Conservation (phyloP, 2,329 filamentous ascomycete species). For the Venturia aucupariae region DNA sequence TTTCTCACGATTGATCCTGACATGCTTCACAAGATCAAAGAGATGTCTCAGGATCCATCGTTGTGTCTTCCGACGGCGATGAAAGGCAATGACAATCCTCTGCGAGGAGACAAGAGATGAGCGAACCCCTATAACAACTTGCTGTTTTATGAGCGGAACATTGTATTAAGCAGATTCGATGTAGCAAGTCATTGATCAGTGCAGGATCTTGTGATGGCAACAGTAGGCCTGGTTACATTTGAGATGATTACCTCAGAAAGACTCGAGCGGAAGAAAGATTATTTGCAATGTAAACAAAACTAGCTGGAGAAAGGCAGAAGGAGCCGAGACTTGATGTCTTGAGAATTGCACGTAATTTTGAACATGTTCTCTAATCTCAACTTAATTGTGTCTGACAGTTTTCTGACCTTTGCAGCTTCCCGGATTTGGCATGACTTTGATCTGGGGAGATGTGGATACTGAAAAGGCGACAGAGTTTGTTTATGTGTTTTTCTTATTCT, state of each 20-base stretch:
- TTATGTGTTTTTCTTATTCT: not conserved
- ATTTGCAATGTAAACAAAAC: not conserved
- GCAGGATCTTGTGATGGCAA: slow-evolving; percentile 1
- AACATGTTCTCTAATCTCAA: not conserved
- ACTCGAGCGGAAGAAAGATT: not conserved
- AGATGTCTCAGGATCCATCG: slow-evolving; percentile 21
- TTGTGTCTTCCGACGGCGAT: slow-evolving; percentile 20
- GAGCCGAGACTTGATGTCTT: not conserved
- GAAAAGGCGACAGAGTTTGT: not conserved
- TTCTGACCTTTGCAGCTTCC: not conserved
- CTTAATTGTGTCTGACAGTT: not conserved
- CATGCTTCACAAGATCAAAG: slow-evolving; percentile 22
- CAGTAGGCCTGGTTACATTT: not conserved
- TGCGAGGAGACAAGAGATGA: not conserved
- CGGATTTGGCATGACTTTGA: too few species aligned
- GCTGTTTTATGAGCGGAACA: not conserved
- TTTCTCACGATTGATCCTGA: slow-evolving; percentile 20
- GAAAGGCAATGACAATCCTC: slow-evolving; percentile 12
- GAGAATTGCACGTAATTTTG: not conserved
- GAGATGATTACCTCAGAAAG: not conserved
- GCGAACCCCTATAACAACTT: not conserved
- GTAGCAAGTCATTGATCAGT: not conserved
- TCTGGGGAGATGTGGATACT: not conserved
- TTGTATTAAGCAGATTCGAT: not conserved
- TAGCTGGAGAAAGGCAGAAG: not conserved